Base-by-base conservation (phyloP, 768 basidiomycete species). In the Punctularia strigosozonata region DNA sequence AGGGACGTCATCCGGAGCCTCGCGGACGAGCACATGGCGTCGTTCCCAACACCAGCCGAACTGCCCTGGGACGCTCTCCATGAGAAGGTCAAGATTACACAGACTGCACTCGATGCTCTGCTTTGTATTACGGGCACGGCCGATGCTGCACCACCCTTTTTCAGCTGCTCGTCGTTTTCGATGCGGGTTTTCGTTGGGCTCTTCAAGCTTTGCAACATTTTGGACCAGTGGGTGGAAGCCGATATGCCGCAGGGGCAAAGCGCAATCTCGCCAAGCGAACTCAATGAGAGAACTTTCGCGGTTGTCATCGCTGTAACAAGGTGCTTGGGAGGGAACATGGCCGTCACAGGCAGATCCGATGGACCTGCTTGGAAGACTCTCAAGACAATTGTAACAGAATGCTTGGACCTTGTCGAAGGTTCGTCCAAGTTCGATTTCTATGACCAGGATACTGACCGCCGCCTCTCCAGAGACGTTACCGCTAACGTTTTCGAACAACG, bases 81-180 rank as follows among this genome's bases (percentile, higher is more conserved):
- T 46, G 77, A 80, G 49, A 75, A 72, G 46, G 61, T 75, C 40
- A 64, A 60, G 39, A 59, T 80, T 45, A 68, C 69, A 4, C 69
- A 75, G 30, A 54, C 66, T 10, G 67, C 72, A 4, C 56, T 82
- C 32, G 68, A 75, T 19, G 60, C 80, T 36, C 61, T 82, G 41
- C 60, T n/a, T n/a, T n/a, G n/a, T n/a, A n/a, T n/a, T n/a, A n/a
- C n/a, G n/a, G n/a, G n/a, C n/a, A n/a, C n/a, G n/a, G n/a, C n/a
- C n/a, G n/a, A n/a, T n/a, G n/a, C n/a, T n/a, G n/a, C n/a, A n/a
- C n/a, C n/a, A n/a, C n/a, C n/a, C n/a, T n/a, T n/a, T n/a, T n/a
- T n/a, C n/a, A n/a, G n/a, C n/a, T n/a, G n/a, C n/a, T n/a, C n/a
- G n/a, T n/a, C n/a, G n/a, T n/a, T n/a, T n/a, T n/a, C n/a, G n/a